Evolutionary conservation across 2,329 filamentous ascomycete species (phyloP).

Genomic region (Chaetomium sp.): DNA sequence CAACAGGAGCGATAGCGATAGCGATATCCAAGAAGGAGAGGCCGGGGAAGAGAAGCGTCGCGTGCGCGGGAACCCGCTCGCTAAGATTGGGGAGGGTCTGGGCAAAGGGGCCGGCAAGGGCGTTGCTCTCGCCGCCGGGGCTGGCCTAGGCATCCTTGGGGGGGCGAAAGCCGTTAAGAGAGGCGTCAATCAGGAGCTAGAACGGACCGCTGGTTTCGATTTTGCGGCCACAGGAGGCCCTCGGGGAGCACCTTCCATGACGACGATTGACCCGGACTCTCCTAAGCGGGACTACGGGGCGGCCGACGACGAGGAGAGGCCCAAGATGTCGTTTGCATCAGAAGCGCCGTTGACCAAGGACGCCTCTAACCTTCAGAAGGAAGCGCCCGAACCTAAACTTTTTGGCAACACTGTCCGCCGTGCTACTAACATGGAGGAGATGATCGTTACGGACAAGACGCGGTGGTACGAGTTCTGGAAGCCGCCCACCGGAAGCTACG

Average conservation of each 20-base stretch:
- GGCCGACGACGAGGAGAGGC: constrained; percentile 42
- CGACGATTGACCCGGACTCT: constrained; percentile 33
- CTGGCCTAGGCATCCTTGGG: constrained; percentile 49
- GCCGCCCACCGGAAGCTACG: constrained; percentile 61
- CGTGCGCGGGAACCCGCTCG: constrained; percentile 41
- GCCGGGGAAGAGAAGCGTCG: constrained; percentile 32
- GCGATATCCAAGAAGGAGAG: constrained; percentile 34
- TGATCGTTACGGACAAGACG: constrained; percentile 49
- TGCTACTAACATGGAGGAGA: constrained; percentile 51
- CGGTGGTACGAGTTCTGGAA: constrained; percentile 68
- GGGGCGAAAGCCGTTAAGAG: constrained; percentile 51
- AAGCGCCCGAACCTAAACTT: constrained; percentile 37
- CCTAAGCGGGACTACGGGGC: constrained; percentile 38
- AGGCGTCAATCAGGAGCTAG: constrained; percentile 55
- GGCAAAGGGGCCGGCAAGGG: constrained; percentile 53
- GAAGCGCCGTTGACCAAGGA: constrained; percentile 38
- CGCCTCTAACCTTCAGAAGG: constrained; percentile 39
- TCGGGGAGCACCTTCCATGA: constrained; percentile 6
- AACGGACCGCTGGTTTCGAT: constrained; percentile 58
- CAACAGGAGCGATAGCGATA: constrained; percentile 30
- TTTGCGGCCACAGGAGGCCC: constrained; percentile 35
- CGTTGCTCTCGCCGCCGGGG: constrained; percentile 46
- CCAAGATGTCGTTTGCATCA: constrained; percentile 41
- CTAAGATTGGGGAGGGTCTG: constrained; percentile 54
- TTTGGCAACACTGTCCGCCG: constrained; percentile 58